Percentiles rank a stretch among this genome's conserved stretches.
Conservation (phyloP, 768 basidiomycete species). For the Lepiota subincarnata region DNA sequence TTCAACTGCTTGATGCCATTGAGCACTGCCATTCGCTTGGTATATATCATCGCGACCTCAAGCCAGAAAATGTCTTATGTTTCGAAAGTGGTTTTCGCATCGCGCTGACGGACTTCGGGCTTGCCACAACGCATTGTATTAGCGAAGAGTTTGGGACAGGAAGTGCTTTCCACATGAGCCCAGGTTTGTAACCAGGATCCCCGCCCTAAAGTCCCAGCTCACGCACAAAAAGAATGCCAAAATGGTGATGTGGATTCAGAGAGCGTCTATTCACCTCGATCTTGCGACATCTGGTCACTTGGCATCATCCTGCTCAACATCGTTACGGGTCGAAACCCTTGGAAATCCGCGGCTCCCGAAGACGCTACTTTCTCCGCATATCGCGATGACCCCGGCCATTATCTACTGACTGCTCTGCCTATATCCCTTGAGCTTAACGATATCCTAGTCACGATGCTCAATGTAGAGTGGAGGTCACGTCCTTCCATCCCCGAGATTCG, state of each 20-base stretch:
- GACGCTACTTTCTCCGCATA: slow-evolving; percentile 92
- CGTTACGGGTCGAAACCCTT: slow-evolving; percentile 91
- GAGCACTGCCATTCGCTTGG: slow-evolving; percentile 88
- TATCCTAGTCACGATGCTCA: slow-evolving; percentile 70
- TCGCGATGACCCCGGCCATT: slow-evolving; percentile 66
- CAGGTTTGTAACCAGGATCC: slow-evolving; percentile 47
- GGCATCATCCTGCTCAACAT: slow-evolving; percentile 97
- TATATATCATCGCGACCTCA: slow-evolving; percentile 95
- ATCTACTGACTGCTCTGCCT: slow-evolving; percentile 83
- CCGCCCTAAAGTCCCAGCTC: not conserved
- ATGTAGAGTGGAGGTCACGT: slow-evolving; percentile 59
- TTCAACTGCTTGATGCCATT: slow-evolving; percentile 91
- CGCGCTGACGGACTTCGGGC: slow-evolving; percentile 92
- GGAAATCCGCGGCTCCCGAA: slow-evolving; percentile 79
- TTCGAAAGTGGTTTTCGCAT: slow-evolving; percentile 72
- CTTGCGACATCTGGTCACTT: slow-evolving; percentile 95
- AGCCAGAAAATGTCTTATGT: slow-evolving; percentile 94
- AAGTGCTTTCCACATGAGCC: slow-evolving; percentile 98
- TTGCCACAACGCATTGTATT: slow-evolving; percentile 82
- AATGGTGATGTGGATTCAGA: slow-evolving; percentile 60
- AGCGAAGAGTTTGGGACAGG: slow-evolving; percentile 92
- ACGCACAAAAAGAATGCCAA: slow-evolving; percentile 71
- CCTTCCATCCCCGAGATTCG: slow-evolving; percentile 54
- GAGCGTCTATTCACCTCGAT: slow-evolving; percentile 76
- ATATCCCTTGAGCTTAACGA: slow-evolving; percentile 72